Evolutionary conservation across 2,329 filamentous ascomycete species (phyloP).

Genomic region (Epichloe sp.): DNA sequence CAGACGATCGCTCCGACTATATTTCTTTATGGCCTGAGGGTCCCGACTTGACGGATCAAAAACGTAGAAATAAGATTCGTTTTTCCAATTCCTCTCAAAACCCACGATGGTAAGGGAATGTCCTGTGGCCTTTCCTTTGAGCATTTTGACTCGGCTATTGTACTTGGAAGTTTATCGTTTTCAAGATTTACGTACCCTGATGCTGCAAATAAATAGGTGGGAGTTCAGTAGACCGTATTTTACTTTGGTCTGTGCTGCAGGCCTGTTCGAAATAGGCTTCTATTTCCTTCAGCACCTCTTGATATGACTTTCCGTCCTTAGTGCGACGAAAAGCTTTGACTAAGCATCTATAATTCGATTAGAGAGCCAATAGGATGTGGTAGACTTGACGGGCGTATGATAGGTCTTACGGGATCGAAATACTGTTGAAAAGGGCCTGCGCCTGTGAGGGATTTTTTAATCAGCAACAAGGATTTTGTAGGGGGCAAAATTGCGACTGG

Average conservation of each 20-base stretch:
- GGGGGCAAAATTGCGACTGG: background rate
- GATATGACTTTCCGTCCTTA: constrained; percentile 30
- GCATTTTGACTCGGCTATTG: background rate
- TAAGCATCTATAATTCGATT: constrained; percentile 34
- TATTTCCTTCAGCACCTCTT: constrained; percentile 50
- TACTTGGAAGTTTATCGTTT: background rate
- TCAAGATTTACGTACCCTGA: constrained; percentile 35
- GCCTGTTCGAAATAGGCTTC: constrained; percentile 62
- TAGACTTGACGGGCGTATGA: background rate
- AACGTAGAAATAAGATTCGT: constrained; percentile 58
- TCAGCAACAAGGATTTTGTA: background rate
- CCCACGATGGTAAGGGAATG: constrained; percentile 89
- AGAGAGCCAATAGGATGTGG: background rate
- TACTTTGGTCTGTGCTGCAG: constrained; percentile 30
- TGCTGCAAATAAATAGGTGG: constrained; percentile 89
- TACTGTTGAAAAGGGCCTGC: constrained; percentile 60
- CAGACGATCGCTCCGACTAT: constrained; percentile 36
- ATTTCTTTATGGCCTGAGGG: constrained; percentile 45
- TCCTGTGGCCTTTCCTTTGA: constrained; percentile 27
- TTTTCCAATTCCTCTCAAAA: constrained; percentile 55
- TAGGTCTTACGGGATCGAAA: constrained; percentile 48
- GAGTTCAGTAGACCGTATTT: constrained; percentile 57
- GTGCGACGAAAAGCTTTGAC: constrained; percentile 45
- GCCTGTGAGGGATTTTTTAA: constrained; percentile 35
- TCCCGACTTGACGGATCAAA: constrained; percentile 81